Conservation (phyloP, 768 basidiomycete species). For the Tulasnella calospora region DNA sequence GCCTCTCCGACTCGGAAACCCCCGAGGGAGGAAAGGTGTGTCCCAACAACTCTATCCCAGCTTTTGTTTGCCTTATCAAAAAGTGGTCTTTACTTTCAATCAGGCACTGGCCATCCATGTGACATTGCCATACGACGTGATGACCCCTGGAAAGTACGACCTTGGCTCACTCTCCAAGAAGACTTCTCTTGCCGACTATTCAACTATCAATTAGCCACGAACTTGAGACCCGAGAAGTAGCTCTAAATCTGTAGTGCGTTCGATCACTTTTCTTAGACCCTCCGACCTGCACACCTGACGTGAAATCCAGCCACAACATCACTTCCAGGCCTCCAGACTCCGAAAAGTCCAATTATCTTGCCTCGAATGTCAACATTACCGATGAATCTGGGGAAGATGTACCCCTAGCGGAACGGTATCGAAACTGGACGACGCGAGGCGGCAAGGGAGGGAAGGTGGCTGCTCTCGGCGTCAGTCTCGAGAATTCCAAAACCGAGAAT, state of each 20-base stretch:
- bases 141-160: constrained; percentile 18
- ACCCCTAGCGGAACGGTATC: not conserved
- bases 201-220: constrained; percentile 1
- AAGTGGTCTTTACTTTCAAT: not conserved
- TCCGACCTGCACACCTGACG: not conserved
- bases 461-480: not conserved
- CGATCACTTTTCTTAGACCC: not conserved
- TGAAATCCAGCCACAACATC: not conserved
- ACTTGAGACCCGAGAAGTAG: not conserved
- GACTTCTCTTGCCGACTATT: not conserved
- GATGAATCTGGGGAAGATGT: not conserved
- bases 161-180: not conserved
- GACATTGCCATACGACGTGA: constrained; percentile 16
- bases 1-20: constrained; percentile 7
- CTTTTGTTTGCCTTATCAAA: not conserved
- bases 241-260: not conserved
- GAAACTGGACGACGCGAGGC: not conserved
- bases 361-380: constrained; percentile 9
- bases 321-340: not conserved
- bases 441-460: not conserved
- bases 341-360: not conserved
- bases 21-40: not conserved
- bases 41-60: not conserved
- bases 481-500: not conserved
- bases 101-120: not conserved